Evolutionary conservation across 2,329 filamentous ascomycete species (phyloP), one percentile per base, ranked within the genome.

Genomic region (Aureobasidium lini): DNA sequence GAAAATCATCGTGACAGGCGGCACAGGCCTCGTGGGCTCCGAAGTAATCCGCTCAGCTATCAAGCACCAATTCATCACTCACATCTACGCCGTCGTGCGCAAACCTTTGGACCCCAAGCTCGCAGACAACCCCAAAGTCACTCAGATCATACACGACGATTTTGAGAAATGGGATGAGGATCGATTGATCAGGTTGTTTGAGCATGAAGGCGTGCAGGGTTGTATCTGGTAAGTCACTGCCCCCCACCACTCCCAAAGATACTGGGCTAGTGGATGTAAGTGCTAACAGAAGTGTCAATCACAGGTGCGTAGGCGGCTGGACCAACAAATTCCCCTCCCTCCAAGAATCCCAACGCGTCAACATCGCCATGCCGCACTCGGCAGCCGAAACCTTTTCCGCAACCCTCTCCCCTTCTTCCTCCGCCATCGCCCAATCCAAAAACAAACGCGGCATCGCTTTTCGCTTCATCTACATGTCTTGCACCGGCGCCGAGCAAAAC

Each of bases 1-100:
- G 82, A 84, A 85, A 67, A 72, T 85, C 65, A 78, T 86, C 61
- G 72, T 86, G 37, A 77, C 80, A 6, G 83, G 83, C 49, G 74
- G 74, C 23, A 86, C 82, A n/a, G 83, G 84, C 63, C 77, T 78
- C 65, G 76, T 84, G 59, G 84, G 83, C 59, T 66, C 71, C 32
- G 79, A 80, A 65, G 75, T 84, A 32, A 75, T 85, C 56, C 68
- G 72, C 8, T 76, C 80, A 64, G 80, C 78, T 66, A 75, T 86
- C 57, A 66, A 67, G 4, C 73, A 79, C 66, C 70, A 76, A 16
- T 70, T 71, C 64, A 80, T 86, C 69, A 78, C 76, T 2, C 68
- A 71, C 64, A 63, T 72, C 63, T 70, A 69, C 66, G 65, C 66
- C 65, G 62, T 72, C 13, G 67, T 66, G 29, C 68, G 70, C 40